Evolutionary conservation across 164 flowering plant species (phyloP).

Genomic region (Buxus sempervirens): DNA sequence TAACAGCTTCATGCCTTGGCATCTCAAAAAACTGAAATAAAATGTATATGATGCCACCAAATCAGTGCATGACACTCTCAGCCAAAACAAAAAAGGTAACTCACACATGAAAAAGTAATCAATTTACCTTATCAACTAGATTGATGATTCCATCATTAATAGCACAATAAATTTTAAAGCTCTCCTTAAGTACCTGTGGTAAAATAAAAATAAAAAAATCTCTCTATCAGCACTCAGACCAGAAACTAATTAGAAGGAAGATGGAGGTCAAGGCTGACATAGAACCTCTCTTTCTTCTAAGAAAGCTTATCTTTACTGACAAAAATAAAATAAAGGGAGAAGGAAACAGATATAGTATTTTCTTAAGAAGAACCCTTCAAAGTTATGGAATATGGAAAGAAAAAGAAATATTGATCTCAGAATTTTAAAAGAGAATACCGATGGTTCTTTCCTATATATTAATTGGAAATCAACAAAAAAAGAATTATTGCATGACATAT

Average conservation of each 20-base stretch:
- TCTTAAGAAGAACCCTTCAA: neutral
- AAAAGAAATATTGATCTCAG: neutral
- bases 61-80: neutral
- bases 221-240: neutral
- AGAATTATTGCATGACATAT: too few species aligned
- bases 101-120: neutral
- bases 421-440: neutral
- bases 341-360: too few species aligned
- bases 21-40: slow-evolving; percentile 91
- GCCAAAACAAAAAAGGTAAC: neutral
- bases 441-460: neutral
- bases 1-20: slow-evolving; percentile 98
- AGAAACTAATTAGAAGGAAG: neutral
- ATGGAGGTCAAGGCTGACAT: neutral
- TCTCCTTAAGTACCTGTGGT: slow-evolving; percentile 98
- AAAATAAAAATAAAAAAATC: slow-evolving; percentile 9
- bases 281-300: neutral
- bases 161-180: slow-evolving; percentile 95
- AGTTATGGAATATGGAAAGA: neutral
- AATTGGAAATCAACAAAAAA: too few species aligned
- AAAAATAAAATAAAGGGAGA: neutral
- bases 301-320: neutral
- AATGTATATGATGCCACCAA: slow-evolving; percentile 8
- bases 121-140: slow-evolving; percentile 90
- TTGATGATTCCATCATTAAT: slow-evolving; percentile 97